Base-by-base conservation (phyloP, 805 yeast genomes). In the Naumovozyma castellii region DNA sequence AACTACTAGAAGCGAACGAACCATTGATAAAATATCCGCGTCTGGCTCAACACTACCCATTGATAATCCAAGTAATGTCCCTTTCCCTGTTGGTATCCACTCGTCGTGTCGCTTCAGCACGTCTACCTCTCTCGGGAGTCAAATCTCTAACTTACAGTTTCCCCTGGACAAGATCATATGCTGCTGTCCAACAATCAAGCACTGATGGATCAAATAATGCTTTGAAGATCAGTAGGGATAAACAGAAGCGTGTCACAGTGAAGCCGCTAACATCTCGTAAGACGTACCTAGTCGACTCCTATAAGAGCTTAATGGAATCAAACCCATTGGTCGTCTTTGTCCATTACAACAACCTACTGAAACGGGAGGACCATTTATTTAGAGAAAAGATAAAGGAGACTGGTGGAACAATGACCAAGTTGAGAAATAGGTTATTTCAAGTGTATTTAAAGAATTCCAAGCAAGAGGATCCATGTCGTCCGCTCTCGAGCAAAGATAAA, bases 301-400 rank as follows among this genome's bases (percentile, higher is more conserved):
- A 90, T 68, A 75, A 84, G 44, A 65, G 80, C 46, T 59, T 86
- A 46, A 71, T 86, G 65, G 78, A 79, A 42, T 67, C 63, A 20
- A 76, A 77, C 58, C 78, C 84, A 30, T 77, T 88, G 34, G 68
- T 88, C 12, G 69, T 90, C 40, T 78, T 84, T 49, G 75, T 79
- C 4, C 98, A 92, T 65, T 90, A 85, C 66, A 85, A 86, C 59
- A 87, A 87, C 58, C 64, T 88, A 49, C 60, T 74, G 41, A 79
- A 84, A 49, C 52, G 62, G 12, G 97, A 92, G 47, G 78, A 82
- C 56, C 73, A 71, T 42, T 64, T 56, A 28, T 69, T 80, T 47
- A 74, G 95, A 55, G 56, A 68, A 14, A 81, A 78, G 47, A 68
- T 92, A 46, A 64, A 57, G 34, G 70, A 72, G 37, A 64, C 73